Conservation (phyloP, 2,329 filamentous ascomycete species). For the Periconia sp. region DNA sequence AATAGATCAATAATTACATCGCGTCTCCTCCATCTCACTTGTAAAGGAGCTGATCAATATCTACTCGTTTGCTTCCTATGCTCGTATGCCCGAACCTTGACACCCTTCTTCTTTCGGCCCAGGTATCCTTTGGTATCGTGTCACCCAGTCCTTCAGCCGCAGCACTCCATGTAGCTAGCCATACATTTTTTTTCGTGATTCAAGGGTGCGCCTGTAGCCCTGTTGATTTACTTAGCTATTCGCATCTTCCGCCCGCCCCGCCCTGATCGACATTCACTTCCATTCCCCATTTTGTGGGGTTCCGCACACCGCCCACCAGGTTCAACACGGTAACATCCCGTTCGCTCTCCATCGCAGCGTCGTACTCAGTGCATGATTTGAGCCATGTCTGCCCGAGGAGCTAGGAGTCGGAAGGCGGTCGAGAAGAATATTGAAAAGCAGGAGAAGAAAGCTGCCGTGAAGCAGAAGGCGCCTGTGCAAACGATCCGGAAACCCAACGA, state of each 20-base stretch:
- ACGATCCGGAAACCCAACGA: constrained; percentile 24
- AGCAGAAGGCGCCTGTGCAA: constrained; percentile 28
- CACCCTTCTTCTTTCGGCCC: not conserved
- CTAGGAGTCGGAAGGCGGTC: constrained; percentile 43
- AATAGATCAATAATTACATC: constrained; percentile 28
- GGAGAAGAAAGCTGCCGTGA: constrained; percentile 40
- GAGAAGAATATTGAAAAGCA: constrained; percentile 44
- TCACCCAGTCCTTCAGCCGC: constrained; percentile 17
- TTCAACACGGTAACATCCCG: not conserved
- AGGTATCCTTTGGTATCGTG: constrained; percentile 4
- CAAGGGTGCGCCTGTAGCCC: not conserved
- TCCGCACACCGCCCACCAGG: too few relatives aligned
- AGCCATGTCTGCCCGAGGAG: constrained; percentile 44
- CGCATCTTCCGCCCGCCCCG: not conserved
- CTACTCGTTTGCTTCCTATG: constrained; percentile 3
- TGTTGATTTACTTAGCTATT: not conserved
- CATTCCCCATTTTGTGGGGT: not conserved
- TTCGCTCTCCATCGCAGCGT: not conserved
- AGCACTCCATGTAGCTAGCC: constrained; percentile 10
- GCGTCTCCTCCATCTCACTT: constrained; percentile 18
- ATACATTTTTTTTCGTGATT: not conserved
- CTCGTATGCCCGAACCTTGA: not conserved
- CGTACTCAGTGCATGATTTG: not conserved
- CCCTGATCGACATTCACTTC: not conserved
- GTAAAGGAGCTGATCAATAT: constrained; percentile 11